phyloP scores from a whole-genome alignment of 139 green algal genomes.

The Picochlorum costavermella region DNA sequence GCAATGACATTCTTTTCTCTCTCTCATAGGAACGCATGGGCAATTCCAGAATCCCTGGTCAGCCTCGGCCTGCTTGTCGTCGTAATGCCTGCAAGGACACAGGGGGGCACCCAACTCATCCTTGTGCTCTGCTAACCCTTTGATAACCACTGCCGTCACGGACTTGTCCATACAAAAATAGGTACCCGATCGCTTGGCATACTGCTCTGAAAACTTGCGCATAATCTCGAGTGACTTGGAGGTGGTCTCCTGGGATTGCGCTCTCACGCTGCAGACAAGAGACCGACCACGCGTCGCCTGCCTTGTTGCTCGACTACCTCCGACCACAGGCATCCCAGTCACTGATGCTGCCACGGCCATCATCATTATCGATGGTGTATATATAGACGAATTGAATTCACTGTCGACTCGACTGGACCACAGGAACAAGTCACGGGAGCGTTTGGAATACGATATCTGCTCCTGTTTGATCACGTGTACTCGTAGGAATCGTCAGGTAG shows the following conservation, averaged over 20 bases:
- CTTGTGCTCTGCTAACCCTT: constrained; percentile 97
- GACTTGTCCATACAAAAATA: constrained; percentile 98
- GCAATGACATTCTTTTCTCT: constrained; percentile 98
- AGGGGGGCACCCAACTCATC: constrained; percentile 88
- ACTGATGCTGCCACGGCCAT: no score
- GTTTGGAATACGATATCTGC: no score
- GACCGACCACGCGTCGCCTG: no score
- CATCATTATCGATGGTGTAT: no score
- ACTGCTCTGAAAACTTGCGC: constrained; percentile 98
- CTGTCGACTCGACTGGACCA: no score
- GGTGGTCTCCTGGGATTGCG: neutral
- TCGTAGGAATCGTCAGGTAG: no score
- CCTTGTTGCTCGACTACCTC: no score
- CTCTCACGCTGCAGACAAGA: neutral
- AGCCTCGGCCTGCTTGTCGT: constrained; percentile 94
- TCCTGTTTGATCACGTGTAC: no score
- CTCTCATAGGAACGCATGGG: constrained; percentile 97
- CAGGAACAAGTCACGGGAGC: no score
- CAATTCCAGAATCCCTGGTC: constrained; percentile 98
- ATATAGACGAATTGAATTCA: no score
- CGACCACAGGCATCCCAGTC: no score
- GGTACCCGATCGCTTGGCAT: constrained; percentile 83
- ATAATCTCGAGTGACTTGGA: constrained; percentile 82
- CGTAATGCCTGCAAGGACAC: constrained; percentile 97
- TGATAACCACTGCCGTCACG: constrained; percentile 97